phyloP scores from a whole-genome alignment of 2,329 filamentous ascomycete genomes.

The Aspergillus ustus region DNA sequence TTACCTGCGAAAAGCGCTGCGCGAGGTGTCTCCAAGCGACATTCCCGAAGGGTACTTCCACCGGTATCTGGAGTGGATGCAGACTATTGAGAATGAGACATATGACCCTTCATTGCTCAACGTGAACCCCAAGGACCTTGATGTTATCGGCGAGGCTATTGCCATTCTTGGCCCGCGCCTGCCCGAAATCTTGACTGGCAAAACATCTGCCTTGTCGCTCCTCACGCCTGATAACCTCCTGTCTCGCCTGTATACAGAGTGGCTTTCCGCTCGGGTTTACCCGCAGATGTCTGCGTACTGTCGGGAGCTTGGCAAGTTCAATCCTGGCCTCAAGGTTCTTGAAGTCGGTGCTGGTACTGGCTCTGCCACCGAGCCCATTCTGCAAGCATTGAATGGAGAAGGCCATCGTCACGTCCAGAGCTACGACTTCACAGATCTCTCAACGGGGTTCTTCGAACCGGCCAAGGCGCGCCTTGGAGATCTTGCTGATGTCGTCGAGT shows the following conservation, averaged over 20 bases:
- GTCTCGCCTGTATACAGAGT: conserved; percentile 9
- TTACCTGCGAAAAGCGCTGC: conserved; percentile 1
- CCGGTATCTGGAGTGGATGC: conserved; percentile 10
- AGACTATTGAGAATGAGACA: neutral
- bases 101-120: conserved; percentile 7
- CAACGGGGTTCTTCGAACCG: conserved; percentile 14
- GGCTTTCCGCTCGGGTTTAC: conserved; percentile 1
- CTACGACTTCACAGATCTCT: conserved; percentile 10
- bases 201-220: conserved; percentile 2
- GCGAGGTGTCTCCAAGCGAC: neutral
- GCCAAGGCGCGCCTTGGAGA: conserved; percentile 11
- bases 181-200: conserved; percentile 4
- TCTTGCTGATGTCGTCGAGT: conserved; percentile 10
- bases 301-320: conserved; percentile 2
- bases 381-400: neutral
- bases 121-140: neutral
- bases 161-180: conserved; percentile 3
- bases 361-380: neutral
- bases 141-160: conserved; percentile 7
- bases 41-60: conserved; percentile 6
- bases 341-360: conserved; percentile 4
- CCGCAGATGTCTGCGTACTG: neutral
- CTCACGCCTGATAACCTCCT: conserved; percentile 4
- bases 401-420: neutral
- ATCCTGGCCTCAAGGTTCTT: neutral